Evolutionary conservation across 2,329 filamentous ascomycete species (phyloP).

Genomic region (Byssothecium circinans): DNA sequence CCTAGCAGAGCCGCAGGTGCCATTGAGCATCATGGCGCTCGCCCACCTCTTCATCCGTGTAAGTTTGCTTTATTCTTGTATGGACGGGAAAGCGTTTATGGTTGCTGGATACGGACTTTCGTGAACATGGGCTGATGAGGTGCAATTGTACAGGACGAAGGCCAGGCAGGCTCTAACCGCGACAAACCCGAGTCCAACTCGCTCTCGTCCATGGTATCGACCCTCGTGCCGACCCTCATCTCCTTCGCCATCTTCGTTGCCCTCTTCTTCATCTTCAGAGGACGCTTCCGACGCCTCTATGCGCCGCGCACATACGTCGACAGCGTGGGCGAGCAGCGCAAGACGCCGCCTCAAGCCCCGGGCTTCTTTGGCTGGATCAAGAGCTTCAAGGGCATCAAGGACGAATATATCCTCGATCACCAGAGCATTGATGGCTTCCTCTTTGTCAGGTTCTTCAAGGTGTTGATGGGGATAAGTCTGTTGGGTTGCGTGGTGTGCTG

Average conservation of each 20-base stretch:
- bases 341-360: conserved; percentile 48
- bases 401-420: conserved; percentile 51
- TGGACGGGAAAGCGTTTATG: too few relatives aligned
- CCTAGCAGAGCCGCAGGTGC: not conserved
- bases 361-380: conserved; percentile 59
- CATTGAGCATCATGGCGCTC: conserved; percentile 13
- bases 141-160: conserved; percentile 11
- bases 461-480: conserved; percentile 47
- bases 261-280: conserved; percentile 48
- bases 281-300: conserved; percentile 48
- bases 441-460: conserved; percentile 51
- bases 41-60: conserved; percentile 8
- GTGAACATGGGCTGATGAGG: conserved; percentile 3
- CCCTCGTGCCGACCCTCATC: conserved; percentile 35
- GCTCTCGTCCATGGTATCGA: conserved; percentile 43
- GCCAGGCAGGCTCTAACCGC: conserved; percentile 16
- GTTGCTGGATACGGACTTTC: not conserved
- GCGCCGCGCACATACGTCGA: conserved; percentile 51
- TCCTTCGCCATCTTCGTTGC: conserved; percentile 32
- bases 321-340: conserved; percentile 47
- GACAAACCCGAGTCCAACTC: conserved; percentile 51
- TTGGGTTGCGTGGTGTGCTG: conserved; percentile 49
- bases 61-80: conserved; percentile 5
- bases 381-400: conserved; percentile 47
- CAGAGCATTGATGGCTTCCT: conserved; percentile 54